Percentiles rank a stretch among this genome's conserved stretches.
Conservation (phyloP, 768 basidiomycete species). For the Kwoniella botswanensis region DNA sequence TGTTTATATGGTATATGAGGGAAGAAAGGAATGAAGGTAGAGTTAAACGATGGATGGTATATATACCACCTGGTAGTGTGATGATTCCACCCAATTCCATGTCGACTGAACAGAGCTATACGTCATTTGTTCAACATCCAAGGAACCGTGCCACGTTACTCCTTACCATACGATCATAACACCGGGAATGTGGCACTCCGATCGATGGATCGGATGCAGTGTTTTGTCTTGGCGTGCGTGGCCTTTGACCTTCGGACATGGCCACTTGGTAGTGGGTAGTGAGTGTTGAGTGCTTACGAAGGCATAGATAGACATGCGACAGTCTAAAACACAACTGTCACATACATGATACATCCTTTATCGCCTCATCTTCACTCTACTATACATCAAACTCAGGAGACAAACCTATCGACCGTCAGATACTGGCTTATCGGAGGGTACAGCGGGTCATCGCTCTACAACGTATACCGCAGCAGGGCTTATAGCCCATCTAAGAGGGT, state of each 20-base stretch:
- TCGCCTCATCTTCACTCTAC: neutral
- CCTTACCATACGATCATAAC: neutral
- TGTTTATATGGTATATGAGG: constrained; percentile 1
- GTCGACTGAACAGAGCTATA: neutral
- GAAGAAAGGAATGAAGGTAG: neutral
- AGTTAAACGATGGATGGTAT: neutral
- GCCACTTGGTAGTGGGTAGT: neutral
- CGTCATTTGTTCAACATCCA: constrained; percentile 2
- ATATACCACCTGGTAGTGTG: neutral
- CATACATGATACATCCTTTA: neutral
- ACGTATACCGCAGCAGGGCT: neutral
- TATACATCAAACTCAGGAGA: too few species aligned
- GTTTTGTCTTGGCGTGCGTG: constrained; percentile 2
- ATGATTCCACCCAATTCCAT: neutral
- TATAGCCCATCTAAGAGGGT: neutral
- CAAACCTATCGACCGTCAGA: neutral
- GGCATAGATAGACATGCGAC: too few species aligned
- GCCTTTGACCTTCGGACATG: neutral
- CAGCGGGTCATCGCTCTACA: neutral
- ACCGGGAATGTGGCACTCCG: neutral
- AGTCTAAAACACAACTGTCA: neutral
- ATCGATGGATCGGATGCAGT: neutral
- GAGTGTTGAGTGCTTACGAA: neutral
- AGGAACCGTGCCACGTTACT: constrained; percentile 7
- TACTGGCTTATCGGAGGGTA: neutral